phyloP scores from a whole-genome alignment of 257 asterid species.

The Scutellaria galericulata region DNA sequence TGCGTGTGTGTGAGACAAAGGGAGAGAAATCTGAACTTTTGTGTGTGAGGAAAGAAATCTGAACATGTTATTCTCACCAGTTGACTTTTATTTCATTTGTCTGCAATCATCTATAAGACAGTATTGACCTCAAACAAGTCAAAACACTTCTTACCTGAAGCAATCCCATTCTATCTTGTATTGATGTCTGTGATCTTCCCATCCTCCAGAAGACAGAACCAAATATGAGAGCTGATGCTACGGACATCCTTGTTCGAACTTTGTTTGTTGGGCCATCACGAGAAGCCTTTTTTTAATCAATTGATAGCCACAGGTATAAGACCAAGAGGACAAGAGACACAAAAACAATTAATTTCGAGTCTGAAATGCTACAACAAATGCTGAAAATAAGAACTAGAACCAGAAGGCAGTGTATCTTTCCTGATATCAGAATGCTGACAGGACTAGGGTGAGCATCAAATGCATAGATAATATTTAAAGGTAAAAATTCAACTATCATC shows the following conservation, averaged over 20 bases:
- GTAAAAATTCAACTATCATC: constrained; percentile 16
- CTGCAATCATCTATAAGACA: constrained; percentile 27
- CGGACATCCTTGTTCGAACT: constrained; percentile 95
- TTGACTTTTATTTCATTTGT: constrained; percentile 23
- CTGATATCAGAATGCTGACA: constrained; percentile 20
- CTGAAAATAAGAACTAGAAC: constrained; percentile 29
- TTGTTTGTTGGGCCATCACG: constrained; percentile 98
- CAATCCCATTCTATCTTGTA: constrained; percentile 96
- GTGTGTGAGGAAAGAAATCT: neutral
- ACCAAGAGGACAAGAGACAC: constrained; percentile 32
- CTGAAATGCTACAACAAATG: constrained; percentile 22
- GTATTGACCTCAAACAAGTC: constrained; percentile 13
- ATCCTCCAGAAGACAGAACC: constrained; percentile 99
- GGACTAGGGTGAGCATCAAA: constrained; percentile 12
- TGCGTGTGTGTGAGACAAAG: neutral
- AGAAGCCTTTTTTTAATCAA: constrained; percentile 68
- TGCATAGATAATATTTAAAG: constrained; percentile 8
- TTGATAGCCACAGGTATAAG: constrained; percentile 23
- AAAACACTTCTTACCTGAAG: constrained; percentile 70
- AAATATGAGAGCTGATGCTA: constrained; percentile 93
- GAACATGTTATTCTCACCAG: neutral
- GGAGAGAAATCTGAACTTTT: neutral
- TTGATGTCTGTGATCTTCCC: constrained; percentile 92
- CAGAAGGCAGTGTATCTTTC: neutral
- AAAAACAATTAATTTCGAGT: constrained; percentile 30